Base-by-base conservation (phyloP, 805 yeast genomes). In the Wickerhamomyces queroliae region DNA sequence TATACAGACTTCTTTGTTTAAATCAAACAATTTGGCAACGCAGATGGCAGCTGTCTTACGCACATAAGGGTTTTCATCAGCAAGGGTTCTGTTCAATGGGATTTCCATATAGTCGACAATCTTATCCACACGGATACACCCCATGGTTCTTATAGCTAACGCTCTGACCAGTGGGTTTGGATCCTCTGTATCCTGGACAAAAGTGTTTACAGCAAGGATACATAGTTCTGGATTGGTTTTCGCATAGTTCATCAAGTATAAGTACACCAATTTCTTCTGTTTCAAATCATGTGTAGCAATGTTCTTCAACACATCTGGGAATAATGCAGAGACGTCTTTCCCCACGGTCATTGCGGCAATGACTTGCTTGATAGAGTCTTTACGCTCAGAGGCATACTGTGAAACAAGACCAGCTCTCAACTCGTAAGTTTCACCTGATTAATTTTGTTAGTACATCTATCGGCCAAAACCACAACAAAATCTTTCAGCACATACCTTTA, bases 321-420 rank as follows among this genome's bases (percentile, higher is more conserved):
- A 93, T 40, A 93, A 69, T 2, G 95, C 78, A 16, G 95, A 85
- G 19, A 93, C 98, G 61, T 93, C 99, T 58, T 93, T 93, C 10
- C 98, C 98, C 23, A 89, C 77, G 0, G 99, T 93, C 99, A 93
- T 93, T 43, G 96, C 98, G 42, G 93, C 95, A 56, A 93, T 93
- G 17, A 95, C 96, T 43, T 96, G 76, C 64, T 91, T 95, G 50
- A 93, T 93, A 15, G 99, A 95, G 61, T 93, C 99, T 59, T 93
- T 93, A 43, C 96, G 74, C 56, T 95, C 98, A 48, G 78, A 82
- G 20, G 96, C 95, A 63, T 87, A 93, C 64, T 88, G 97, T 8
- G 96, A 88, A 5, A 90, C 97, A 39, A 93, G 72, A 1, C 97
- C 98, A 25, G 78, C 78, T 50, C 90, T 78, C 53, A 93, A 75